Percentiles rank a stretch among this genome's conserved stretches.
Evolutionary conservation across 1,284 basidiomycete genomes (phyloP).

Genomic region (Fomitopsis pinicola): DNA sequence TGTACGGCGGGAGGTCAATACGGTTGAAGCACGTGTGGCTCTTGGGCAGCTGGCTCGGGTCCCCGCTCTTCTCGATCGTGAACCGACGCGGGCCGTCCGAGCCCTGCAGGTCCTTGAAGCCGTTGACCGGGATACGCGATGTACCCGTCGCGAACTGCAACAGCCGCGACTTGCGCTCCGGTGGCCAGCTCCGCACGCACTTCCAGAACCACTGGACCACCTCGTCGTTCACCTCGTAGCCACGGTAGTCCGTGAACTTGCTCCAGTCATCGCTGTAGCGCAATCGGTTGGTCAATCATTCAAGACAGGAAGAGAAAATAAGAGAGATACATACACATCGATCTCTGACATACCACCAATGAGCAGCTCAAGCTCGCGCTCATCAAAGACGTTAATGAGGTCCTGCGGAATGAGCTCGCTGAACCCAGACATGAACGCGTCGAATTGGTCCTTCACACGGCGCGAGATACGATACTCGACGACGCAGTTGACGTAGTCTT

Average conservation of each 20-base stretch:
- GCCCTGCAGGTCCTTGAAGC: constrained; percentile 98
- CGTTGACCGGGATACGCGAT: constrained; percentile 95
- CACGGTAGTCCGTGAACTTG: constrained; percentile 83
- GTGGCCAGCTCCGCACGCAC: constrained; percentile 93
- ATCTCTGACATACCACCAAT: constrained; percentile 99
- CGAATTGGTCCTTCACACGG: constrained; percentile 93
- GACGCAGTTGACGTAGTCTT: constrained; percentile 94
- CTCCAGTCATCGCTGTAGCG: constrained; percentile 73
- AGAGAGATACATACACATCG: constrained; percentile 67
- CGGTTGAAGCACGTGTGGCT: constrained; percentile 92
- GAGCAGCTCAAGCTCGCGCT: constrained; percentile 92
- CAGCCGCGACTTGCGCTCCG: constrained; percentile 92
- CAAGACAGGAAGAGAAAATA: neutral
- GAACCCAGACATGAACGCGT: constrained; percentile 94
- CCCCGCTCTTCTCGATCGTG: constrained; percentile 96
- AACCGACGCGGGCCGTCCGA: constrained; percentile 94
- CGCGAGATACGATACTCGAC: constrained; percentile 93
- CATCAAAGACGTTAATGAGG: constrained; percentile 96
- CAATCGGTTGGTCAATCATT: neutral
- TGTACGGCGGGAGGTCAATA: constrained; percentile 89
- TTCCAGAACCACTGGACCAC: constrained; percentile 99
- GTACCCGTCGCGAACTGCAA: constrained; percentile 98
- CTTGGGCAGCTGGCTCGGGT: constrained; percentile 85
- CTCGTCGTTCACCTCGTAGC: constrained; percentile 84
- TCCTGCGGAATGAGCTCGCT: constrained; percentile 95